Conservation (phyloP, 2,329 filamentous ascomycete species). For the Diaporthe citrichinensis region DNA sequence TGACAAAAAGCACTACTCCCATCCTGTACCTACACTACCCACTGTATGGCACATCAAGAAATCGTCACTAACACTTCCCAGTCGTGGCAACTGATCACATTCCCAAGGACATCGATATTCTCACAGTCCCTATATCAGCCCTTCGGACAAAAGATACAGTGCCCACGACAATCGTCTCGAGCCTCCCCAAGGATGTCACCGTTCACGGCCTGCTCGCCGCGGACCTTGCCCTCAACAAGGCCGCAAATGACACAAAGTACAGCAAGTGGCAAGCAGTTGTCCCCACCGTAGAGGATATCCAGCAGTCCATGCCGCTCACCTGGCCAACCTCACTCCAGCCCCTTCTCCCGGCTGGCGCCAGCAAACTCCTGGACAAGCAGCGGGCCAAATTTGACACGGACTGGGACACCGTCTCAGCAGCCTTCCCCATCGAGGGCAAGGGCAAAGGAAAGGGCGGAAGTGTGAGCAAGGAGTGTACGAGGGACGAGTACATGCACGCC, state of each 20-base stretch:
- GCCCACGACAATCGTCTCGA: conserved; percentile 64
- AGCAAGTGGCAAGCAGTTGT: conserved; percentile 76
- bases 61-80: conserved; percentile 15
- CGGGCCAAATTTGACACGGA: conserved; percentile 56
- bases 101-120: conserved; percentile 49
- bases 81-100: conserved; percentile 24
- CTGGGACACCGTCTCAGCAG: conserved; percentile 53
- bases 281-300: conserved; percentile 74
- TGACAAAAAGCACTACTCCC: not conserved
- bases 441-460: not conserved
- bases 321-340: conserved; percentile 63
- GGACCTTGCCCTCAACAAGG: conserved; percentile 70
- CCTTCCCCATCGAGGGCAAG: conserved; percentile 51
- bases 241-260: conserved; percentile 59
- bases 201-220: conserved; percentile 82
- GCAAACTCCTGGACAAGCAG: conserved; percentile 68
- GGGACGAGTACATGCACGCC: conserved; percentile 63
- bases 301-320: conserved; percentile 59
- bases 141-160: conserved; percentile 77
- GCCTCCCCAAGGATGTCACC: conserved; percentile 67
- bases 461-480: conserved; percentile 11
- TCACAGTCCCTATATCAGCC: conserved; percentile 67
- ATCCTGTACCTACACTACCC: not conserved
- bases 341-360: conserved; percentile 61
- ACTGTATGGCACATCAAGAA: not conserved